Evolutionary conservation across 148 eudicot genomes (phyloP).

Genomic region (Heliamphora exappendiculata): DNA sequence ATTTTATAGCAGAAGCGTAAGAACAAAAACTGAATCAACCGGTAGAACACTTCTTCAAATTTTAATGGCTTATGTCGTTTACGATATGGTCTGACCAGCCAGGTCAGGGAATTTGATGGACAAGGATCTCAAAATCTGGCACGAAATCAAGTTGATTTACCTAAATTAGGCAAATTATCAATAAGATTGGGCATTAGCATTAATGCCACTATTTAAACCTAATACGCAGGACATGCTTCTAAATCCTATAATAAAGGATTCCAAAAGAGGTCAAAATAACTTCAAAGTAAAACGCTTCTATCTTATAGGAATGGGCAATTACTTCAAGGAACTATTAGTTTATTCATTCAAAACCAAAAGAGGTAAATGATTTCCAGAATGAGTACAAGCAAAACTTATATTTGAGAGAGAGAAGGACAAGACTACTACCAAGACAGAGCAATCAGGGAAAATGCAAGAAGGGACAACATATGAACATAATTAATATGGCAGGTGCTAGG

Average conservation of each 20-base stretch:
- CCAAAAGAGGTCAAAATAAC: too few relatives aligned
- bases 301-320: neutral
- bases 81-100: neutral
- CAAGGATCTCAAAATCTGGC: constrained; percentile 1
- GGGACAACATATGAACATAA: neutral
- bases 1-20: neutral
- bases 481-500: neutral
- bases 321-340: neutral
- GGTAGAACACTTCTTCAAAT: neutral
- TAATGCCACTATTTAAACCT: neutral
- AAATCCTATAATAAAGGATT: neutral
- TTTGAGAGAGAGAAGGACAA: neutral
- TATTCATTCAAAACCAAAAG: neutral
- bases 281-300: neutral
- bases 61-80: neutral
- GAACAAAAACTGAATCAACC: constrained; percentile 3
- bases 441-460: neutral
- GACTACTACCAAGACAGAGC: neutral
- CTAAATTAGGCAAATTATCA: constrained; percentile 2
- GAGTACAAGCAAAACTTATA: neutral
- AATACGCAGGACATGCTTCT: neutral
- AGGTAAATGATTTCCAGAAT: neutral
- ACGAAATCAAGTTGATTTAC: constrained; percentile 5
- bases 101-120: neutral
- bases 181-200: neutral